Evolutionary conservation across 2,329 filamentous ascomycete genomes (phyloP).

Genomic region (Aaosphaeria pasadenensis): DNA sequence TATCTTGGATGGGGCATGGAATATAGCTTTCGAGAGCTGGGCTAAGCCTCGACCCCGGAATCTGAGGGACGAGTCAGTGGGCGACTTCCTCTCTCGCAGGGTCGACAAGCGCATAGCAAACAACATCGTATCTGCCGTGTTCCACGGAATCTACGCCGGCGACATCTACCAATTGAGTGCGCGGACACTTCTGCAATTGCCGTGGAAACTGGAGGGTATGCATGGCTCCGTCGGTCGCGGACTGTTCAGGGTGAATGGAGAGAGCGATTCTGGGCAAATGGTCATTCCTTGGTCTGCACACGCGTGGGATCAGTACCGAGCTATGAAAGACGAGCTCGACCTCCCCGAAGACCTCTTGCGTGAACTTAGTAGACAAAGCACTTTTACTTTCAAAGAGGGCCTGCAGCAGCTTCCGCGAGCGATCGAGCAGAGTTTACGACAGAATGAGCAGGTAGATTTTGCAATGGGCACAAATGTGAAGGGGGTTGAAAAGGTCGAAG

Average conservation of each 20-base stretch:
- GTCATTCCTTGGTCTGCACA: conserved; percentile 16
- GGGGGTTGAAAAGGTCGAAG: conserved; percentile 12
- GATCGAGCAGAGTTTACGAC: conserved; percentile 35
- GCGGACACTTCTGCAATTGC: conserved; percentile 56
- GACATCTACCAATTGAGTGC: conserved; percentile 79
- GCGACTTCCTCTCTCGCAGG: conserved; percentile 59
- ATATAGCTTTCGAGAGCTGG: conserved; percentile 36
- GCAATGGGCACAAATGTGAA: conserved; percentile 30
- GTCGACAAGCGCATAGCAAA: conserved; percentile 58
- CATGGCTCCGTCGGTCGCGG: conserved; percentile 22
- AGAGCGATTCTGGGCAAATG: not conserved
- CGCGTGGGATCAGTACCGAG: conserved; percentile 13
- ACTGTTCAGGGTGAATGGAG: not conserved
- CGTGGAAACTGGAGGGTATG: conserved; percentile 49
- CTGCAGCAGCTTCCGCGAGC: conserved; percentile 38
- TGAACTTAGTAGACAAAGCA: conserved; percentile 18
- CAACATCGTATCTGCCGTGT: conserved; percentile 69
- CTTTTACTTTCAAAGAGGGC: conserved; percentile 46
- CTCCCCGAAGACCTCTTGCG: conserved; percentile 18
- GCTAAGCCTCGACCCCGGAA: conserved; percentile 29
- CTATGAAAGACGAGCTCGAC: conserved; percentile 34
- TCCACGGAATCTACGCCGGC: conserved; percentile 92
- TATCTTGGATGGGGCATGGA: conserved; percentile 50
- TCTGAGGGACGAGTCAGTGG: conserved; percentile 67
- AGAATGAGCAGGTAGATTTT: conserved; percentile 40